Evolutionary conservation across 148 eudicot genomes (phyloP), one percentile per base, ranked within the genome.

Genomic region (Euryodendron excelsum): DNA sequence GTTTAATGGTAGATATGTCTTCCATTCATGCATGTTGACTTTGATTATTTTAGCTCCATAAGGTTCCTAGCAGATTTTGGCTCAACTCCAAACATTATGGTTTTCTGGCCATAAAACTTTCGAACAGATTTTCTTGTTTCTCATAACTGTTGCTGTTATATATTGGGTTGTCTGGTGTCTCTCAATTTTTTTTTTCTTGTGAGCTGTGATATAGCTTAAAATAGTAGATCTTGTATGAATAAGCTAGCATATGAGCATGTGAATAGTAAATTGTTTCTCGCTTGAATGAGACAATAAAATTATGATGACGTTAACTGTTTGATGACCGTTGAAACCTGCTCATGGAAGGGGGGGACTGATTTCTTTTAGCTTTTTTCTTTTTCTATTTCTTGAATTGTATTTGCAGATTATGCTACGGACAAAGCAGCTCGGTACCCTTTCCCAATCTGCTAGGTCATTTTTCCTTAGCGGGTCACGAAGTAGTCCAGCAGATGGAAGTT

Each of bases 401-500:
- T 12, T 74, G 61, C 87, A 88, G 89, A 75, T 71, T 31, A 88
- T 88, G 91, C 65, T 88, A 61, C 86, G 89, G 5, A 58, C 91
- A 78, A 88, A 88, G 91, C 83, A 88, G 39, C 81, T 88, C 18
- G 91, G 91, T 18, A 81, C 80, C 37, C 86, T 88, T 25, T 88
- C 91, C 75, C 91, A 86, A 47, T 80, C 89, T 11, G 91, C 91
- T 3, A 84, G 91, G 82, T 82, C 90, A 4, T 88, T 88, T 74
- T 80, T 88, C 77, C 81, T 86, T 3, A 77, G 70, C 59, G 91
- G 91, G 33, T 37, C 88, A 33, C 80, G 91, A 74, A 90, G 97
- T 80, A 87, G 83, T 80, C 82, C 92, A 20, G 72, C 85, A 27
- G 99, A 96, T 85, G 99, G 95, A 81, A 89, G 90, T 83, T 90